Base-by-base conservation (phyloP, 2,329 filamentous ascomycete genomes). In the Neurospora crassa region DNA sequence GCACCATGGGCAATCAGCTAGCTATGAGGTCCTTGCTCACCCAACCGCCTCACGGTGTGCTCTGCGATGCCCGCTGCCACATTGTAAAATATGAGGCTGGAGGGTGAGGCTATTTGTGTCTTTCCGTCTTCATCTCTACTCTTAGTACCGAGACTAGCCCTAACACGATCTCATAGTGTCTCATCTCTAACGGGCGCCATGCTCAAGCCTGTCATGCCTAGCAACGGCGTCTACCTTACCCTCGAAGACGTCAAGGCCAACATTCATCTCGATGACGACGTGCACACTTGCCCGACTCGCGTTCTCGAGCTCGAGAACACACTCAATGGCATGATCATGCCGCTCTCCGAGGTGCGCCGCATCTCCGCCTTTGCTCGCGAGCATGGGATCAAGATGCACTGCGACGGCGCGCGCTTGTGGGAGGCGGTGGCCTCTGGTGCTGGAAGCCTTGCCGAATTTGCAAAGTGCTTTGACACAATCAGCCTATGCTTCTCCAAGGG, bases 1-100 rank as follows among this genome's bases (percentile, higher is more conserved):
- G 95, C 3, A 97, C 94, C 5, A 97, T 97, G 94, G 94, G 93
- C 53, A 97, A 97, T 81, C 94, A 97, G 79, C 84, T 97, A 20
- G 90, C 91, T 0, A 85, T 97, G 59, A 89, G 94, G 47, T 87
- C 92, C 1, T 91, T 96, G 72, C 85, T 97, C 16, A 87, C 84
- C 0, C 91, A 92, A 72, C 94, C 94, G 16, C 95, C 95, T 0
- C 89, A 97, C 79, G 87, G 88, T 8, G 88, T 97, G 5, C 83
- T 97, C 10, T 93, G 91, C 76, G 94, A 97, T 78, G 84, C 90
- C 74, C 87, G 93, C 42, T 88, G 89, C 5, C 95, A 97, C 79
- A 92, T 97, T 71, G 83, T 92, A 71, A 84, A 89, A 53, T 89
- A 86, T 74, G 89, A 91, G 77, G 88, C 88, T 12, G 88, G 88